Evolutionary conservation across 345 rosid species (phyloP), one percentile per base, ranked within the genome.

Genomic region (Iberis pinnata): DNA sequence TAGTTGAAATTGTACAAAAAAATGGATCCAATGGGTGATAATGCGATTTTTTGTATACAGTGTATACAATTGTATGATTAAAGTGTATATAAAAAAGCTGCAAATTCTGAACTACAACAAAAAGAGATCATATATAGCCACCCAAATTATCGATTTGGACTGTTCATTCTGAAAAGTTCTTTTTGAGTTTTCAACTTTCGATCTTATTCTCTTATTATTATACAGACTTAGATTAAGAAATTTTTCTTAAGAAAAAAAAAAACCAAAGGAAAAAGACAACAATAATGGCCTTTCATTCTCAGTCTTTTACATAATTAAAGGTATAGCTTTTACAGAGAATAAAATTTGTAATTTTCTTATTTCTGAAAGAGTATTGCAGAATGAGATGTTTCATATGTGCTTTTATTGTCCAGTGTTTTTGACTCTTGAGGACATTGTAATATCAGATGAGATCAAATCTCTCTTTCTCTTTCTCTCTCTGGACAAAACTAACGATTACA

Each of bases 61-160:
- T n/a, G n/a, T n/a, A n/a, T n/a, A n/a, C n/a, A n/a, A n/a, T n/a
- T n/a, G n/a, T n/a, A n/a, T n/a, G n/a, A n/a, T n/a, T n/a, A n/a
- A n/a, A n/a, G 27, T 24, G 27, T 24, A 24, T 24, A 24, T 24
- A n/a, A 10, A 59, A 48, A 48, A 33, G 58, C 49, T 55, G 56
- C 55, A 49, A 43, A 49, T 49, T 41, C 45, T 49, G 31, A 45
- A 57, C 38, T 12, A 56, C 3, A 32, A 43, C 71, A n/a, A 59
- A 67, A 59, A 38, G 31, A 50, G 43, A 65, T 50, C 18, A n/a
- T n/a, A n/a, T n/a, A 46, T 65, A 35, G 53, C 60, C 59, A 58
- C 58, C 60, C 50, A 57, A 50, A 27, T 36, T 2, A 46, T 65
- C 7, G 69, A 64, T 10, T 50, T 58, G 39, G 66, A 67, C 61